A percentile compares a stretch with the other conserved stretches of the same genome.
These are phyloP conservation scores for Dryas octopetala DNA, from an alignment of 306 rosid genomes.

Conservation along the genomic window DNA sequence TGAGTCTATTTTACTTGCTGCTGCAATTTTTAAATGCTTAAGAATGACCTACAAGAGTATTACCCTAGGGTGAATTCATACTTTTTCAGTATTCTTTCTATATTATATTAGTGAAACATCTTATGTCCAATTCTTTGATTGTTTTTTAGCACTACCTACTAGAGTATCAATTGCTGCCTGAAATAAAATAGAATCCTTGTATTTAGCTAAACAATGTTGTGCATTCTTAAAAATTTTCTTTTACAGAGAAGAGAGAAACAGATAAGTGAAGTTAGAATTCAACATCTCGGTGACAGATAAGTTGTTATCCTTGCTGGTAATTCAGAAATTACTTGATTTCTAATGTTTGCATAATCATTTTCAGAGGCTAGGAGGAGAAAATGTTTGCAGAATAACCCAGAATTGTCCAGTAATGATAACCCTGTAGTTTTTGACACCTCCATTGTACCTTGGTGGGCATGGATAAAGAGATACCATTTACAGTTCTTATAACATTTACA, in stretches of 20 bases:
- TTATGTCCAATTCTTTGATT: neutral
- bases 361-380: constrained; percentile 97
- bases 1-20: neutral
- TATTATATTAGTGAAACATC: neutral
- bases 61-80: neutral
- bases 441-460: constrained; percentile 21
- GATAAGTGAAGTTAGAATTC: neutral
- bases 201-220: neutral
- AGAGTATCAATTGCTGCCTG: neutral
- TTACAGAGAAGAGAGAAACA: neutral
- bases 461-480: constrained; percentile 87
- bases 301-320: constrained; percentile 4
- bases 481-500: constrained; percentile 10
- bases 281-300: neutral
- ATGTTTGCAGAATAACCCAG: constrained; percentile 83
- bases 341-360: constrained; percentile 26
- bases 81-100: neutral
- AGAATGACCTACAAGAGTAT: neutral
- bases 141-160: neutral
- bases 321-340: constrained; percentile 30
- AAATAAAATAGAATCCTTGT: neutral
- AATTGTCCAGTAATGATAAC: constrained; percentile 72
- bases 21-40: neutral
- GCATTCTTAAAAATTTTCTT: neutral
- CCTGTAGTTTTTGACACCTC: constrained; percentile 93